These are phyloP conservation scores for Neoscytalidium dimidiatum DNA, from an alignment of 2,329 filamentous ascomycete species.

Conservation along the genomic window DNA sequence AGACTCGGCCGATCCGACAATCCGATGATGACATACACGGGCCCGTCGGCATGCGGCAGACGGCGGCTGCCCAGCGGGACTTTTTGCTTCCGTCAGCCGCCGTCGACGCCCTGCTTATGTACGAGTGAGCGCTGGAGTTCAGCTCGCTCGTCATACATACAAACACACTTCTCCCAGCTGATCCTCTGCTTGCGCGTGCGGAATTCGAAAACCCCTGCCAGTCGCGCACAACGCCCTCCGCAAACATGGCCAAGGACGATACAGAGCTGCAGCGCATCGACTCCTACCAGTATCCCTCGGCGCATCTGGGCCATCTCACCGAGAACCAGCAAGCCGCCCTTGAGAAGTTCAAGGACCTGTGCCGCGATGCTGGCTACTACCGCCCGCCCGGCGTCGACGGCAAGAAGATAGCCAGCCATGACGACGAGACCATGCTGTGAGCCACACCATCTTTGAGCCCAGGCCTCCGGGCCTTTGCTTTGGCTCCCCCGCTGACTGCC, in stretches of 20 bases:
- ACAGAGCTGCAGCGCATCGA: slow-evolving; percentile 37
- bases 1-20: slow-evolving; percentile 6
- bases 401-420: slow-evolving; percentile 58
- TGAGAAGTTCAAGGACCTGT: slow-evolving; percentile 68
- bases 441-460: slow-evolving; percentile 55
- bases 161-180: neutral
- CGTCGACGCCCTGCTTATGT: slow-evolving; percentile 4
- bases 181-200: neutral
- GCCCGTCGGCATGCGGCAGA: neutral
- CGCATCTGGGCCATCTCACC: slow-evolving; percentile 79
- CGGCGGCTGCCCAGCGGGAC: neutral
- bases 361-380: slow-evolving; percentile 67
- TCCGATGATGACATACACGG: slow-evolving; percentile 11
- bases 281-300: slow-evolving; percentile 65
- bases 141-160: neutral
- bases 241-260: slow-evolving; percentile 14
- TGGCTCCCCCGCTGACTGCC: neutral
- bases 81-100: slow-evolving; percentile 14
- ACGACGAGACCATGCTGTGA: slow-evolving; percentile 72
- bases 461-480: neutral
- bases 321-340: slow-evolving; percentile 68
- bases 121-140: neutral
- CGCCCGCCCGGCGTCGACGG: slow-evolving; percentile 44
- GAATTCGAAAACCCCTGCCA: too few species aligned
- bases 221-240: neutral